Percentiles rank a stretch among this genome's conserved stretches.
phyloP scores from a whole-genome alignment of 2,329 filamentous ascomycete species.

The Venturia oleaginea region DNA sequence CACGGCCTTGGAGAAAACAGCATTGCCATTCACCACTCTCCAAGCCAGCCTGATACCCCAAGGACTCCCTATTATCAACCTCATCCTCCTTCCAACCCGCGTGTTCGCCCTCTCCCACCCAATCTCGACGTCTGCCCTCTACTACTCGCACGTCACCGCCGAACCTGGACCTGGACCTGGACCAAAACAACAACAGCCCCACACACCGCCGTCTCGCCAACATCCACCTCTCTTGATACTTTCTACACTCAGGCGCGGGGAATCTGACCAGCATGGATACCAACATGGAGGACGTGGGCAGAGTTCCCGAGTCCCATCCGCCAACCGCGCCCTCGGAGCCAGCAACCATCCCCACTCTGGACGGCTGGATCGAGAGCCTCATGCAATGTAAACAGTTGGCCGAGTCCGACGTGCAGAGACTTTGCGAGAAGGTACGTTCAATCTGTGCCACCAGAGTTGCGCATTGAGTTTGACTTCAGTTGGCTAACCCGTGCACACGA shows the following conservation, averaged over 20 bases:
- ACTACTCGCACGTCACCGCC: slow-evolving; percentile 2
- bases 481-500: slow-evolving; percentile 13
- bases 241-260: background rate
- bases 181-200: background rate
- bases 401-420: slow-evolving; percentile 86
- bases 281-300: slow-evolving; percentile 97
- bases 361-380: slow-evolving; percentile 97
- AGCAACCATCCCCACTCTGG: slow-evolving; percentile 81
- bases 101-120: background rate
- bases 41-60: slow-evolving; percentile 1
- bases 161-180: background rate
- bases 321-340: slow-evolving; percentile 64
- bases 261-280: slow-evolving; percentile 62
- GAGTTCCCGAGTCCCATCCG: slow-evolving; percentile 69
- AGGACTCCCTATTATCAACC: background rate
- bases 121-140: background rate
- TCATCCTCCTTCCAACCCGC: background rate
- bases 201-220: background rate
- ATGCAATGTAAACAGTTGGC: slow-evolving; percentile 98
- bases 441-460: background rate
- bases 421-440: slow-evolving; percentile 84
- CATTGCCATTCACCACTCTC: background rate
- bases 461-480: slow-evolving; percentile 13
- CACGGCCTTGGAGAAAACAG: background rate
- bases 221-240: background rate